Base-by-base conservation (phyloP, 345 rosid genomes). In the Isatis tinctoria region DNA sequence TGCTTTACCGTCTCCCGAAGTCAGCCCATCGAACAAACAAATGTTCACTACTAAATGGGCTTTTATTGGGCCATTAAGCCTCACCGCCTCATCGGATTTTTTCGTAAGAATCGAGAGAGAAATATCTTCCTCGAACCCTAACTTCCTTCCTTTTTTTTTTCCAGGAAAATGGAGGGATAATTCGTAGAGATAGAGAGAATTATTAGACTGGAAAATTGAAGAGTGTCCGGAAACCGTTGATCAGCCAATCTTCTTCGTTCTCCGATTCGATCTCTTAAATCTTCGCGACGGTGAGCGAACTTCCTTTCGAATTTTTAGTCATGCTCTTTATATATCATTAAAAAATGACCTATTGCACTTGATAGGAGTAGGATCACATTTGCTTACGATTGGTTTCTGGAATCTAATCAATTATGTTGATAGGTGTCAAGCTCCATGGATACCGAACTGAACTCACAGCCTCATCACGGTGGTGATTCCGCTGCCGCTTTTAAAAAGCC, bases 401-500 rank as follows among this genome's bases (percentile, higher is more conserved):
- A 76, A 63, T 56, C 52, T 33, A 27, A 33, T 62, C 10, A n/a
- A n/a, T n/a, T n/a, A n/a, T n/a, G n/a, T n/a, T n/a, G n/a, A n/a
- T n/a, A n/a, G n/a, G n/a, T n/a, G n/a, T n/a, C n/a, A 53, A 70
- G 43, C 43, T 35, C 59, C 58, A 83, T 85, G 87, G 88, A 86
- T 4, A 16, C 87, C 6, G 76, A 74, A 62, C 35, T 57, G 67
- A 81, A 78, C 59, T 81, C 88, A 45, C 77, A 78, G 6, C 68
- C 82, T 4, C 80, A 53, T 20, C 83, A 77, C 37, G 80, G 45
- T 78, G 77, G 49, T 32, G 89, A 84, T 28, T 37, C 76, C 4
- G 68, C 79, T 62, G 72, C 81, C 1, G 67, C 79, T 49, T 90
- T 92, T 61, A 87, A 79, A 9, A 92, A 87, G 80, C 88, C 82